Evolutionary conservation across 192 early-diverging fungal species (phyloP), one percentile per base, ranked within the genome.

Genomic region (Chytriomyces sp.): DNA sequence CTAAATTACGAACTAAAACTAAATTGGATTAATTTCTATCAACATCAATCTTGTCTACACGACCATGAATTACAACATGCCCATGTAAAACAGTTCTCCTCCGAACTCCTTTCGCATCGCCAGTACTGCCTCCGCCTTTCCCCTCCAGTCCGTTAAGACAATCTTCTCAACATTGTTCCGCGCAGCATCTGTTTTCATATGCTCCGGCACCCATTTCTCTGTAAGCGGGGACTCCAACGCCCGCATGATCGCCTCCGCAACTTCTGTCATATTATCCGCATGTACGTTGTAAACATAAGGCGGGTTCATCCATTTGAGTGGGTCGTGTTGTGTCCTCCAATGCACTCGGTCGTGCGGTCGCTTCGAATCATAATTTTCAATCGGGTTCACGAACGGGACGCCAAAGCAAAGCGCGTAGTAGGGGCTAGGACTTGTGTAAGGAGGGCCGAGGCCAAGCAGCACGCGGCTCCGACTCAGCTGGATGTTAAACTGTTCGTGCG

Each of bases 261-360:
- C 31, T 28, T 17, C 56, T 26, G 22, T 14, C 14, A 12, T 14
- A 32, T 58, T 32, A 2, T 32, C 31, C 26, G 22, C 26, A 25
- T 30, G 31, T 28, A 58, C 56, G 28, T 58, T 58, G 56, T 58
- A 58, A 17, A 58, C 56, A 32, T 58, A 58, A 2, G 56, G 56
- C 3, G 14, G 19, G 1, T 58, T 28, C 56, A 58, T 30, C 19
- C 28, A 58, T 5, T 17, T 28, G 3, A 58, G 31, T 12, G 28
- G 14, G 12, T 17, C 19, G 1, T 58, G 56, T 28, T 58, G 56
- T 4, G 28, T 22, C 0, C 28, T 26, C 56, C 56, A 58, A 12
- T 26, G 22, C 4, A 28, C 17, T 17, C 56, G 14, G 2, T 58
- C 56, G 19, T 28, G 28, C 56, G 22, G 22, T 26, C 56, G 56